Base-by-base conservation (phyloP, 306 rosid species). In the Fragaria nilgerrensis region DNA sequence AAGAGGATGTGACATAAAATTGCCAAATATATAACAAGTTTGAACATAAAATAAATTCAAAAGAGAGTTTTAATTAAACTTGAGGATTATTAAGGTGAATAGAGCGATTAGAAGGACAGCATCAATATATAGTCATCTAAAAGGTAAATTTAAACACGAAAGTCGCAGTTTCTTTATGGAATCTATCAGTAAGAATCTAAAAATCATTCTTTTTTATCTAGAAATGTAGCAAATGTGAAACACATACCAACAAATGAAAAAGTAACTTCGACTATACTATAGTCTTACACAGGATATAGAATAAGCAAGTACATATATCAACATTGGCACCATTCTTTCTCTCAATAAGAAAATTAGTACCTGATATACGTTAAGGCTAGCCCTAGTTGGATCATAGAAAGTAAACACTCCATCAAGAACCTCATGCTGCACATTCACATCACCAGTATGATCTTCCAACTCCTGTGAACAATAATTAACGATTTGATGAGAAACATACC, bases 371-470 rank as follows among this genome's bases (percentile, higher is more conserved):
- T 89, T 81, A 68, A 92, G 90, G 71, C 72, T 80, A 50, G 96
- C 90, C 52, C 68, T 80, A 44, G 90, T 87, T 66, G 91, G 87
- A 88, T 89, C 97, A 79, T 92, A 92, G 85, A 96, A 92, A 65
- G 97, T 91, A 89, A 96, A 91, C 74, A 87, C 82, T 69, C 96
- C 99, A 49, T 96, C 98, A 62, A 96, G 88, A 74, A 84, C 85
- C 77, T 92, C 99, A 64, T 93, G 90, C 78, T 96, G 97, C 77
- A 96, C 72, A 75, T 82, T 83, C 80, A 96, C 98, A 78, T 86
- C 89, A 80, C 85, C 89, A 17, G 98, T 92, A 53, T 91, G 96
- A 62, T 86, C 96, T 88, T 92, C 96, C 83, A 96, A 84, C 83
- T 91, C 99, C 99, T 96, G 85, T 36, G 73, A 67, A 58, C 29